Evolutionary conservation across 2,329 filamentous ascomycete genomes (phyloP).

Genomic region (Ramularia collo-cygni): DNA sequence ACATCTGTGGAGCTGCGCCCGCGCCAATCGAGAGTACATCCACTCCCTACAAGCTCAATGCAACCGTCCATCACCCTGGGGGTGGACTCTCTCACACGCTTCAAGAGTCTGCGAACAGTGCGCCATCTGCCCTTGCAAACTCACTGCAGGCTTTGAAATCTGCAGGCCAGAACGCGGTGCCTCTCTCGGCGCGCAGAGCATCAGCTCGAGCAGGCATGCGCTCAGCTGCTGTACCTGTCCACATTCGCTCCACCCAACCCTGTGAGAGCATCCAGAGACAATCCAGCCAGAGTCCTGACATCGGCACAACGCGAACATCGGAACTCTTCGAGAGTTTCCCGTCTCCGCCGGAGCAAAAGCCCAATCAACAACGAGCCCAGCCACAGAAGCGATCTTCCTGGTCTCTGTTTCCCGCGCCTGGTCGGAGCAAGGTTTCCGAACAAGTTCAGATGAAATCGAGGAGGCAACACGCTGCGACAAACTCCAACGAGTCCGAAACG

Average conservation of each 20-base stretch:
- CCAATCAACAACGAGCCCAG: slow-evolving; percentile 13
- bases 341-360: slow-evolving; percentile 8
- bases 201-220: slow-evolving; percentile 13
- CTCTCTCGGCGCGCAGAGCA: slow-evolving; percentile 17
- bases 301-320: slow-evolving; percentile 16
- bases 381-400: slow-evolving; percentile 3
- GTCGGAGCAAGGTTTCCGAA: too few relatives aligned
- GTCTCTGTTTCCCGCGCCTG: slow-evolving; percentile 6
- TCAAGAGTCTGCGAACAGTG: slow-evolving; percentile 1
- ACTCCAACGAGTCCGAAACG: background rate
- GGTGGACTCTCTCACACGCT: background rate
- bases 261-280: slow-evolving; percentile 8
- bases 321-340: slow-evolving; percentile 23
- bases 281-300: slow-evolving; percentile 2
- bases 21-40: too few relatives aligned
- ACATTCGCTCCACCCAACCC: slow-evolving; percentile 1
- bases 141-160: slow-evolving; percentile 16
- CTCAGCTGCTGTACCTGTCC: slow-evolving; percentile 12
- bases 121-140: too few relatives aligned
- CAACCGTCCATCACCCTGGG: too few relatives aligned
- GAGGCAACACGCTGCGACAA: too few relatives aligned
- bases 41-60: too few relatives aligned
- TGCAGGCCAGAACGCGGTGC: slow-evolving; percentile 11
- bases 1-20: too few relatives aligned
- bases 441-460: too few relatives aligned